Percentiles rank a stretch among this genome's conserved stretches.
These are phyloP conservation scores for Phoma sp. DNA, from an alignment of 2,329 filamentous ascomycete species.

Conservation along the genomic window DNA sequence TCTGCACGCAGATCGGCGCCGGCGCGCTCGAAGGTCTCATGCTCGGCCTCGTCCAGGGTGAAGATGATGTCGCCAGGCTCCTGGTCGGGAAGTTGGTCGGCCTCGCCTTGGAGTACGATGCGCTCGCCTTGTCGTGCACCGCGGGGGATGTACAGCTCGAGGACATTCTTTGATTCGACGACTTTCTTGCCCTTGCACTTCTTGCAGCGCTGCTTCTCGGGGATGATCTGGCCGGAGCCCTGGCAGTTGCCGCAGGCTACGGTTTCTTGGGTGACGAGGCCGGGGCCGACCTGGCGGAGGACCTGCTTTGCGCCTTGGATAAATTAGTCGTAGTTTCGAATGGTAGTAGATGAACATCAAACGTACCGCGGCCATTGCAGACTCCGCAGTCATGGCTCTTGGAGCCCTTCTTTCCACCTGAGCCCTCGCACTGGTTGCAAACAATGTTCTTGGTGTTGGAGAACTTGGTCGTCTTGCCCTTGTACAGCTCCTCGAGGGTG, in stretches of 20 bases:
- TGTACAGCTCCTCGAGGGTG: conserved; percentile 92
- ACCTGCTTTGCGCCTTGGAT: conserved; percentile 70
- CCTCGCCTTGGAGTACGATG: conserved; percentile 90
- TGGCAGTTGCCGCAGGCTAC: conserved; percentile 83
- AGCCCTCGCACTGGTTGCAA: conserved; percentile 85
- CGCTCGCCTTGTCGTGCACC: conserved; percentile 81
- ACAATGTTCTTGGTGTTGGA: conserved; percentile 92
- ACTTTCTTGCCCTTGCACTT: conserved; percentile 96
- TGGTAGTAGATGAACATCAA: not conserved
- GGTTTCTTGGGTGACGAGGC: conserved; percentile 80
- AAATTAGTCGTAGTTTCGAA: conserved; percentile 23
- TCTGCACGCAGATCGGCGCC: conserved; percentile 85
- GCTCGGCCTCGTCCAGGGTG: conserved; percentile 79
- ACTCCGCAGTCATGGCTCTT: conserved; percentile 82
- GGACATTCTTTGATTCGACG: conserved; percentile 85
- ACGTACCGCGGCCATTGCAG: conserved; percentile 76
- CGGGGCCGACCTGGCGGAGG: conserved; percentile 83
- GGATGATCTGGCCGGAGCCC: conserved; percentile 84
- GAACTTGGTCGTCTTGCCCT: conserved; percentile 97
- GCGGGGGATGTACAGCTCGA: conserved; percentile 94
- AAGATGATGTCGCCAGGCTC: conserved; percentile 94
- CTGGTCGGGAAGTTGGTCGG: conserved; percentile 88
- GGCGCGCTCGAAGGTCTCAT: conserved; percentile 81
- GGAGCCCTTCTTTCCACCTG: conserved; percentile 88
- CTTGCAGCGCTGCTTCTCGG: conserved; percentile 97